These are phyloP conservation scores for Sisymbrium altissimum DNA, from an alignment of 345 rosid species.

Conservation along the genomic window DNA sequence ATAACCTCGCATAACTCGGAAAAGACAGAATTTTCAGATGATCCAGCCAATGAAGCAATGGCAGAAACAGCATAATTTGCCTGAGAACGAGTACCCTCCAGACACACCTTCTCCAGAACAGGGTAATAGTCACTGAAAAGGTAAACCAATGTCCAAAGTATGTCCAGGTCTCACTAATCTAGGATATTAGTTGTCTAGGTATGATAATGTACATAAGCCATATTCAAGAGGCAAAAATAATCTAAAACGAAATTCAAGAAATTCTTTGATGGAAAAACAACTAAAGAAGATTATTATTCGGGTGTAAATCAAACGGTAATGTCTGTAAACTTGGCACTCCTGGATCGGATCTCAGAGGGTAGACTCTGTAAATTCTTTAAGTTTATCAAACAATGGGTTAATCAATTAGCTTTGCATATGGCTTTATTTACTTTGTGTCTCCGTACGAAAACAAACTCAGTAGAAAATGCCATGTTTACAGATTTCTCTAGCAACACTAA, in stretches of 20 bases:
- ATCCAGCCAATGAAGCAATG: constrained; percentile 57
- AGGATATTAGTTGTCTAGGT: constrained; percentile 3
- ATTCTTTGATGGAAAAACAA: too few species aligned
- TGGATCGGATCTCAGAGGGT: not conserved
- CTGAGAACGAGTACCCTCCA: constrained; percentile 77
- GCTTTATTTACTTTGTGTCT: not conserved
- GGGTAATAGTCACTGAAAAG: constrained; percentile 62
- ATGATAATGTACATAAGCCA: constrained; percentile 12
- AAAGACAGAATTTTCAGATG: constrained; percentile 45
- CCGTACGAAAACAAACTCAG: not conserved
- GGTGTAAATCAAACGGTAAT: not conserved
- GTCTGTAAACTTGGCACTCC: not conserved
- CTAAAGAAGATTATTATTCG: too few species aligned
- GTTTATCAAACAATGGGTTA: not conserved
- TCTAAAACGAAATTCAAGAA: constrained; percentile 14
- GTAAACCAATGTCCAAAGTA: constrained; percentile 7
- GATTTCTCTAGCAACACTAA: not conserved
- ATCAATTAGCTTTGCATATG: not conserved
- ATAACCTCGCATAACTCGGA: constrained; percentile 72
- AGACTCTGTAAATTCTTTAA: too few species aligned
- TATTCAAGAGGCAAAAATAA: not conserved
- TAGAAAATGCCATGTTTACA: not conserved
- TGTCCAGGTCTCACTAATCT: constrained; percentile 6
- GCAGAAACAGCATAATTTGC: constrained; percentile 85
- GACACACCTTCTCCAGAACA: constrained; percentile 57